Conservation (phyloP, 169 alveolate genomes). For the Perkinsus olseni region DNA sequence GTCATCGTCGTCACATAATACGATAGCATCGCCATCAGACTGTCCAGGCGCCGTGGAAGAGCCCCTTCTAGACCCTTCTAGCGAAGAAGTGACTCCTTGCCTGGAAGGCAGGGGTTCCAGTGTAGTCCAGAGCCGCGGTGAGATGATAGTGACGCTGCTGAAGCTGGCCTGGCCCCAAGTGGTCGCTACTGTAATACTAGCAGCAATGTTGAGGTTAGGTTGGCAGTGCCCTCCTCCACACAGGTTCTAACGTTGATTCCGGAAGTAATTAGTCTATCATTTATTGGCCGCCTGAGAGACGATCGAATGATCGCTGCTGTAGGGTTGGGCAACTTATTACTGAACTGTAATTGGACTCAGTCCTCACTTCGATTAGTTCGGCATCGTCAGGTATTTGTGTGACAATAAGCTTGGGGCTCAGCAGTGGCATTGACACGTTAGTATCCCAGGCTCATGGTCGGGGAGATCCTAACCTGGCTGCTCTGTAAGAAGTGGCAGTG, state of each 20-base stretch:
- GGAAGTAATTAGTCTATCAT: background rate
- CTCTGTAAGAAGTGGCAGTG: background rate
- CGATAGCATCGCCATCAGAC: no score
- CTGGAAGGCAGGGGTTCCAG: no score
- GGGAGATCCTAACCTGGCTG: background rate
- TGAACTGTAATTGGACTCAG: background rate
- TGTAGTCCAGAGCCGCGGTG: background rate
- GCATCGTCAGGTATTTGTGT: background rate
- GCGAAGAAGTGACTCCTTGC: no score
- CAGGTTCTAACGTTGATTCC: background rate
- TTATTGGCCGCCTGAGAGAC: background rate
- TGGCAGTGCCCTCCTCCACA: background rate
- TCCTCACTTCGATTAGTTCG: no score
- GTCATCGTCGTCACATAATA: no score
- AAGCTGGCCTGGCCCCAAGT: background rate
- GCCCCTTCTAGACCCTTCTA: no score
- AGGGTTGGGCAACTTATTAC: background rate
- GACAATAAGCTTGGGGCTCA: background rate
- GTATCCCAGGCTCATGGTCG: background rate
- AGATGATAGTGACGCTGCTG: background rate
- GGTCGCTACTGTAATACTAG: background rate
- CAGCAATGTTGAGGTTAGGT: no score
- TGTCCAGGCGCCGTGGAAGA: no score
- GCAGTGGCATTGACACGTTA: background rate
- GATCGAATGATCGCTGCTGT: background rate